These are phyloP conservation scores for Lachnellula occidentalis DNA, from an alignment of 2,329 filamentous ascomycete species.

Conservation along the genomic window DNA sequence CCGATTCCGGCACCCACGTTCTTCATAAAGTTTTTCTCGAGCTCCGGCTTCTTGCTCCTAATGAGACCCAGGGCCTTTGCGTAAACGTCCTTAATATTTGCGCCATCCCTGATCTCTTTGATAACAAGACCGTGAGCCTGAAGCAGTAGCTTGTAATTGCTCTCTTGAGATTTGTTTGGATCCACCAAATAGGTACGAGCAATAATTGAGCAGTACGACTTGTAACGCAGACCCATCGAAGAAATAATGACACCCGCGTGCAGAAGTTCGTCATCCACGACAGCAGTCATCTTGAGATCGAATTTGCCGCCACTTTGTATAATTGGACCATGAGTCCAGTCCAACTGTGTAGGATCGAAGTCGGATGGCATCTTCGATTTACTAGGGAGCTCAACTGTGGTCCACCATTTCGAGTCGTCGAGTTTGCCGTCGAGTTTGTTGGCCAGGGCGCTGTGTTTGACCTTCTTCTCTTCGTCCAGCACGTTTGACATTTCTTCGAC, in stretches of 20 bases:
- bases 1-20: constrained; percentile 90
- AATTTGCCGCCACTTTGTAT: constrained; percentile 96
- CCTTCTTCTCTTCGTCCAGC: constrained; percentile 93
- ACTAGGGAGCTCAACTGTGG: constrained; percentile 63
- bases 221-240: constrained; percentile 87
- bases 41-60: constrained; percentile 85
- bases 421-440: constrained; percentile 87
- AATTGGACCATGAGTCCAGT: constrained; percentile 87
- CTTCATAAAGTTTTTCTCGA: constrained; percentile 92
- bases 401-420: constrained; percentile 91
- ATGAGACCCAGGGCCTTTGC: constrained; percentile 76
- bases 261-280: constrained; percentile 74
- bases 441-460: constrained; percentile 82
- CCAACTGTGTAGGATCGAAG: constrained; percentile 82
- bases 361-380: constrained; percentile 75
- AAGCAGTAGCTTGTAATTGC: constrained; percentile 83
- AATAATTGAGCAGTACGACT: constrained; percentile 89
- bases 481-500: constrained; percentile 97
- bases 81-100: constrained; percentile 83
- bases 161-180: constrained; percentile 92
- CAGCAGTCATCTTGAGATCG: constrained; percentile 74
- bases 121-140: constrained; percentile 84
- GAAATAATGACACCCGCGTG: constrained; percentile 93
- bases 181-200: constrained; percentile 94
- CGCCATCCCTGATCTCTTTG: constrained; percentile 85